Conservation (phyloP, 106 monocot genomes). For the Dioscorea zingiberensis region DNA sequence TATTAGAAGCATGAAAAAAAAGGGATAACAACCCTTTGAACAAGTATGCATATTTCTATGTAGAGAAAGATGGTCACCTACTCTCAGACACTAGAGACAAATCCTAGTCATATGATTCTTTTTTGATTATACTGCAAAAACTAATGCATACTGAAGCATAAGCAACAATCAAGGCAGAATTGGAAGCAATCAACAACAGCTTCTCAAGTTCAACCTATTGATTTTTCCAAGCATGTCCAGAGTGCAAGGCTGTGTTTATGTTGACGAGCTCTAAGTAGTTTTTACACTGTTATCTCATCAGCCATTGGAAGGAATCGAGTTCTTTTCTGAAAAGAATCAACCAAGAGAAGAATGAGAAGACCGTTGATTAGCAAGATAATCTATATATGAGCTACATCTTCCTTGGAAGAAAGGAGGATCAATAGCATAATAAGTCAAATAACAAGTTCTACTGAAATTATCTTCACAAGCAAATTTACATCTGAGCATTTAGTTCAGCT, state of each 20-base stretch:
- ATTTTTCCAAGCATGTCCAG: background rate
- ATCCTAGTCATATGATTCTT: background rate
- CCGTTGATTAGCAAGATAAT: too few relatives aligned
- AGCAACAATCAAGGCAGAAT: background rate
- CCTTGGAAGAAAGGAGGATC: too few relatives aligned
- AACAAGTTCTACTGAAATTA: too few relatives aligned
- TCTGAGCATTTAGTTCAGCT: too few relatives aligned
- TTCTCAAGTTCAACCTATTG: slow-evolving; percentile 25
- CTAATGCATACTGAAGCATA: background rate
- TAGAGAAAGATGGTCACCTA: background rate
- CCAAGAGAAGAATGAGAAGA: background rate
- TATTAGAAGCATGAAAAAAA: too few relatives aligned
- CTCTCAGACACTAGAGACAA: background rate
- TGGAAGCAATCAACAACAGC: slow-evolving; percentile 29
- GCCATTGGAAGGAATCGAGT: slow-evolving; percentile 44
- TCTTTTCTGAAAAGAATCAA: slow-evolving; percentile 30
- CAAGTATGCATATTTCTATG: background rate
- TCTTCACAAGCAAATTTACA: too few relatives aligned
- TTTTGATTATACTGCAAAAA: background rate
- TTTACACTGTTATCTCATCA: slow-evolving; percentile 39
- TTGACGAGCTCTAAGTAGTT: background rate
- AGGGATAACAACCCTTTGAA: too few relatives aligned
- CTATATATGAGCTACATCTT: too few relatives aligned
- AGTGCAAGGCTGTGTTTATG: background rate
- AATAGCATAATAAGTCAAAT: too few relatives aligned